A percentile compares a stretch with the other conserved stretches of the same genome.
Evolutionary conservation across 306 rosid genomes (phyloP).

Genomic region (Vicia faba): DNA sequence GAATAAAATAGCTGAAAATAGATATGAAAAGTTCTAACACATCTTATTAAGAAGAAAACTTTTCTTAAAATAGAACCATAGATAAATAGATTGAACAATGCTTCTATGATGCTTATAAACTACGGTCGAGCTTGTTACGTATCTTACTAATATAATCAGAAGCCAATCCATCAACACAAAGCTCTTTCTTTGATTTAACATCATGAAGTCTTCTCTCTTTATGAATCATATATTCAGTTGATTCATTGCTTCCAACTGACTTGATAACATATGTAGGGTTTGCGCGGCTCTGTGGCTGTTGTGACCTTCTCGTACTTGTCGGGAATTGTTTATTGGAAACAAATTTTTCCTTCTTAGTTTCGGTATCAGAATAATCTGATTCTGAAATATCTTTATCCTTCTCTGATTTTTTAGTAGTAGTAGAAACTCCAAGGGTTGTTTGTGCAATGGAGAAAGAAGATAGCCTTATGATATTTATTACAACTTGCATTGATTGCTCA

Average conservation of each 20-base stretch:
- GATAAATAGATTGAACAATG: neutral
- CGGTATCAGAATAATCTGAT: slow-evolving; percentile 33
- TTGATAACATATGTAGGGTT: slow-evolving; percentile 50
- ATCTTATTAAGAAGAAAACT: no score
- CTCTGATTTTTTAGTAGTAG: slow-evolving; percentile 18
- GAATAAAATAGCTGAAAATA: no score
- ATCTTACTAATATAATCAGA: slow-evolving; percentile 58
- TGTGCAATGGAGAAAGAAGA: slow-evolving; percentile 58
- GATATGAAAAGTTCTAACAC: no score
- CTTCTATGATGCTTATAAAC: neutral
- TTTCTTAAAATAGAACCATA: neutral
- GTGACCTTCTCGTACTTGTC: slow-evolving; percentile 40
- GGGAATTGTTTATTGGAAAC: slow-evolving; percentile 14
- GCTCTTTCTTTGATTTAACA: slow-evolving; percentile 37
- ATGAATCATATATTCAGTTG: slow-evolving; percentile 37
- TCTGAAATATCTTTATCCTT: slow-evolving; percentile 13
- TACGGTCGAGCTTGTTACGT: slow-evolving; percentile 48
- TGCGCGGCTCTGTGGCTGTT: slow-evolving; percentile 45
- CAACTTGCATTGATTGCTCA: slow-evolving; percentile 66
- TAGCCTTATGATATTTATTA: slow-evolving; percentile 62
- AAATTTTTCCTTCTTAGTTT: slow-evolving; percentile 22
- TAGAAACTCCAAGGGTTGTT: slow-evolving; percentile 35
- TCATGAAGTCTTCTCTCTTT: slow-evolving; percentile 38
- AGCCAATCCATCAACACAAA: slow-evolving; percentile 63
- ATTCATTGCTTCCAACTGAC: slow-evolving; percentile 37